Evolutionary conservation across 192 early-diverging fungal genomes (phyloP).

Genomic region (Umbelopsis vinacea): DNA sequence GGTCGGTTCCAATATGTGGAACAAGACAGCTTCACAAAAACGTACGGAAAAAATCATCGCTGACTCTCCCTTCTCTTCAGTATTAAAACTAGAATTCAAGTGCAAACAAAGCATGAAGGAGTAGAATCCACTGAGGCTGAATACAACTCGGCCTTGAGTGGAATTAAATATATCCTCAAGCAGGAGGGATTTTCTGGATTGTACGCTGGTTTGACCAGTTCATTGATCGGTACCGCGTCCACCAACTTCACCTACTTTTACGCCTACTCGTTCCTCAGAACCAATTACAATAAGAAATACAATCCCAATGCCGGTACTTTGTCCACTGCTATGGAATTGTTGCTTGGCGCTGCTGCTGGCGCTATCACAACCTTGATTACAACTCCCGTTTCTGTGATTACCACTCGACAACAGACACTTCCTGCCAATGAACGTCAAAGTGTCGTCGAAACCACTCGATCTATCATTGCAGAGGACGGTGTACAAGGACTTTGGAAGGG

Average conservation of each 20-base stretch:
- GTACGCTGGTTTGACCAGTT: constrained; percentile 86
- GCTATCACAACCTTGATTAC: constrained; percentile 88
- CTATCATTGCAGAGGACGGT: constrained; percentile 83
- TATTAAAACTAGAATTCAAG: constrained; percentile 96
- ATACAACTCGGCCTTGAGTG: constrained; percentile 73
- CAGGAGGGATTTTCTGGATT: constrained; percentile 86
- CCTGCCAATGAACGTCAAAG: constrained; percentile 63
- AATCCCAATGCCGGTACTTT: constrained; percentile 53
- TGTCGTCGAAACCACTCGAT: constrained; percentile 65
- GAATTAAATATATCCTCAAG: constrained; percentile 80
- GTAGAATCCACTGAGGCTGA: constrained; percentile 42
- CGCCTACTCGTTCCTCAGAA: constrained; percentile 77
- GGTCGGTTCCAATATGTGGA: no score
- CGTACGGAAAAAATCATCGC: background rate
- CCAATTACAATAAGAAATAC: constrained; percentile 53
- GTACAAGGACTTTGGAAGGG: constrained; percentile 87
- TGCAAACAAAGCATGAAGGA: constrained; percentile 68
- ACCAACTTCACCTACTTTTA: constrained; percentile 90
- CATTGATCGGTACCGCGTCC: constrained; percentile 76
- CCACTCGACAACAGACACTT: constrained; percentile 93
- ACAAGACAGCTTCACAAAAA: background rate
- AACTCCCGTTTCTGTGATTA: constrained; percentile 91
- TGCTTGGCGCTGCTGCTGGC: constrained; percentile 89
- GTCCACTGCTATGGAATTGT: constrained; percentile 85
- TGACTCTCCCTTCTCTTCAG: constrained; percentile 41